Evolutionary conservation across 129 eudicot genomes (phyloP), one percentile per base, ranked within the genome.

Genomic region (Pittosporum tobira): DNA sequence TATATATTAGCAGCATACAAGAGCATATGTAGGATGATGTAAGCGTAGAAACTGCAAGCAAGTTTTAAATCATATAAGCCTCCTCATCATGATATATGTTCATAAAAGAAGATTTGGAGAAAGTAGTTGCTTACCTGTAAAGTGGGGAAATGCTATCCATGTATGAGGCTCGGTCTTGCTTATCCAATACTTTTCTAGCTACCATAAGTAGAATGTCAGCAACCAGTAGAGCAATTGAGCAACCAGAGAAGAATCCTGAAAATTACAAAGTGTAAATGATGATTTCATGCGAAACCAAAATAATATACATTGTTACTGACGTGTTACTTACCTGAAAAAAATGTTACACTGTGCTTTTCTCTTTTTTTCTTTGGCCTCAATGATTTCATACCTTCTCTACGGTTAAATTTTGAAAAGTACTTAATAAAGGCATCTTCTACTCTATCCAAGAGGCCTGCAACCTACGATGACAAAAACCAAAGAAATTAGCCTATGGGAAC

Each of bases 241-340:
- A 88, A 65, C 96, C 96, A 54, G 77, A 71, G 70, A 84, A 84
- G 70, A 84, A 88, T 23, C 96, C 96, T 88, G 75, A 26, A 61
- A 71, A 22, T n/a, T n/a, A n/a, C n/a, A 42, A 16, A 59, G 51
- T 64, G 13, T 26, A 38, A 13, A 55, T 46, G 36, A 61, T 54
- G 27, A 49, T n/a, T n/a, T n/a, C n/a, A n/a, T n/a, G n/a, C n/a
- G n/a, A n/a, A n/a, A n/a, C n/a, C n/a, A n/a, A n/a, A n/a, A 15
- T 26, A 10, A 38, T 19, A 8, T n/a, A 14, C 12, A 9, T 12
- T 30, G 23, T 22, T 7, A n/a, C 26, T 0, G 6, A 24, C 36
- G 8, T 0, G 44, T 53, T 20, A 47, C 64, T 53, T 72, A 77
- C 97, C 97, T 67, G 94, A 81, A 51, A 77, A 70, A 75, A 81